Percentiles rank a stretch among this genome's conserved stretches.
phyloP scores from a whole-genome alignment of 1,284 basidiomycete genomes.

The Puccinia coronata region DNA sequence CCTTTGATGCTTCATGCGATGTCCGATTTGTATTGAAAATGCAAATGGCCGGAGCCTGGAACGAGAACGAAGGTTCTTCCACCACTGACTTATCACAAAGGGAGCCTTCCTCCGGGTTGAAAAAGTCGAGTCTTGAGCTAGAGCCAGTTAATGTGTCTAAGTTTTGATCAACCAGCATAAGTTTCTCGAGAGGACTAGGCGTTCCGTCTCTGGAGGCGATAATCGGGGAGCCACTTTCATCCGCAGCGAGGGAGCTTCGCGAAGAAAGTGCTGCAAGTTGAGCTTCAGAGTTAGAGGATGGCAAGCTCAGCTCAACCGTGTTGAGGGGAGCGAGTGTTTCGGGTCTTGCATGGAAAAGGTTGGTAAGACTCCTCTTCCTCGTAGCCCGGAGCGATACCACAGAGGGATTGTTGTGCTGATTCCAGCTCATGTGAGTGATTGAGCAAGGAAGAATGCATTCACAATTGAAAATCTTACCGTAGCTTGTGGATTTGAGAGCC shows the following conservation, averaged over 20 bases:
- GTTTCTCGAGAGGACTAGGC: not conserved
- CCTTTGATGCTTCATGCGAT: too few species aligned
- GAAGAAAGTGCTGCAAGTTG: not conserved
- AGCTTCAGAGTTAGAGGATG: not conserved
- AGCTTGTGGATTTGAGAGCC: not conserved
- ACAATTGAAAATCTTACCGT: not conserved
- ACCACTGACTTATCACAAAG: not conserved
- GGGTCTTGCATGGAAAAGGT: conserved; percentile 19
- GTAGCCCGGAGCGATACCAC: not conserved
- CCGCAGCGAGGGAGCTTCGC: not conserved
- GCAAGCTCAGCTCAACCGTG: not conserved
- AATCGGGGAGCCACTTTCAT: not conserved
- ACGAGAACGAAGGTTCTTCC: not conserved
- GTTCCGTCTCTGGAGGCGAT: not conserved
- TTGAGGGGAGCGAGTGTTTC: not conserved
- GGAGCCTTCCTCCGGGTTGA: not conserved
- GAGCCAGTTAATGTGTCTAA: not conserved
- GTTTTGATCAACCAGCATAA: too few species aligned
- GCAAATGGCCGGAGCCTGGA: not conserved
- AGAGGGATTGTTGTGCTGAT: not conserved
- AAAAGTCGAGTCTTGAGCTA: not conserved
- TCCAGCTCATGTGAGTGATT: not conserved
- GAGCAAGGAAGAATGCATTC: not conserved
- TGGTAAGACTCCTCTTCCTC: conserved; percentile 21
- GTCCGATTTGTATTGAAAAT: not conserved